Conservation (phyloP, 2,329 filamentous ascomycete genomes). For the Helicocarpus griseus region DNA sequence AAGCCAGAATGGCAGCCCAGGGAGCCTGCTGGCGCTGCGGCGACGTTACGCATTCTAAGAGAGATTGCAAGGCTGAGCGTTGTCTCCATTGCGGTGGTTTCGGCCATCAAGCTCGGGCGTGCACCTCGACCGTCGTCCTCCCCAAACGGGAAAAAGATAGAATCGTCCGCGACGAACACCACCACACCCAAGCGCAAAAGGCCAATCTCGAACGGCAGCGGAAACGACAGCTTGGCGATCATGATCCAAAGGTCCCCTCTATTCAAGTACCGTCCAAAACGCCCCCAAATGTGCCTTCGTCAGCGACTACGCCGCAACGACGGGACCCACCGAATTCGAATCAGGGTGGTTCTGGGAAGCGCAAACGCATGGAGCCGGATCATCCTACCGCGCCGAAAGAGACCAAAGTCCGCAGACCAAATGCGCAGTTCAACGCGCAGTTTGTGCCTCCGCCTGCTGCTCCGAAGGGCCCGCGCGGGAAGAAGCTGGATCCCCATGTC, state of each 20-base stretch:
- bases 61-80: conserved; percentile 30
- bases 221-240: conserved; percentile 33
- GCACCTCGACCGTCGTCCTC: conserved; percentile 25
- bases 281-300: conserved; percentile 3
- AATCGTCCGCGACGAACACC: conserved; percentile 29
- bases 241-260: conserved; percentile 36
- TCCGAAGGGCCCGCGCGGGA: conserved; percentile 13
- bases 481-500: conserved; percentile 14
- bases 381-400: conserved; percentile 16
- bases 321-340: not conserved
- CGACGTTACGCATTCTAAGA: conserved; percentile 27
- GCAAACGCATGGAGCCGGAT: conserved; percentile 24
- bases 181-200: conserved; percentile 25
- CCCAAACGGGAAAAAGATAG: conserved; percentile 26
- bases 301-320: not conserved
- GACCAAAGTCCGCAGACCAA: conserved; percentile 20
- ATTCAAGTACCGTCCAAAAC: conserved; percentile 23
- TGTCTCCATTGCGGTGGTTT: conserved; percentile 36
- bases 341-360: conserved; percentile 16
- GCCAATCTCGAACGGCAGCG: conserved; percentile 29
- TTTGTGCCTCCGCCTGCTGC: conserved; percentile 14
- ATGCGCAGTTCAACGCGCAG: conserved; percentile 10
- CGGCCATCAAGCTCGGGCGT: conserved; percentile 30
- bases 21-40: conserved; percentile 37
- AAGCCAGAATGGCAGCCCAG: conserved; percentile 27